phyloP scores from a whole-genome alignment of 805 yeast genomes.

The Starmerella riodocensis region DNA sequence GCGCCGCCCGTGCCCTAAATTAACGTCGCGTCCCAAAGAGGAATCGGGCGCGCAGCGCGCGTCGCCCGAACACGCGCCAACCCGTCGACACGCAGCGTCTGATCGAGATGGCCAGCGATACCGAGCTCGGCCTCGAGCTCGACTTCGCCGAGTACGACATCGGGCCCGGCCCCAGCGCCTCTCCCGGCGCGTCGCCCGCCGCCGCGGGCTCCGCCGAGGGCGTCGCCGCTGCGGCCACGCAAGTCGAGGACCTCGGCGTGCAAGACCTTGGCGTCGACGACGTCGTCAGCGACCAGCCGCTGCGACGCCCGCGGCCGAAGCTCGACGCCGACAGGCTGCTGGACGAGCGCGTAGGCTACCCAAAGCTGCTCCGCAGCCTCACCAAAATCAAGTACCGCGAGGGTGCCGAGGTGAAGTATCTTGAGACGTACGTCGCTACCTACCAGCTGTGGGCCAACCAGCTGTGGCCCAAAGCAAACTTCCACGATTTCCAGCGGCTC shows the following conservation, averaged over 20 bases:
- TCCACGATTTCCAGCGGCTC: constrained; percentile 51
- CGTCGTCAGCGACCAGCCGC: constrained; percentile 1
- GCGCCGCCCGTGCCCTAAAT: no score
- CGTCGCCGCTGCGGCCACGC: no score
- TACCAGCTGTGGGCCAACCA: constrained; percentile 69
- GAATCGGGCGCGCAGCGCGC: no score
- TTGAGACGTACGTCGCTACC: constrained; percentile 37
- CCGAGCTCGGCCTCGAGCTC: no score
- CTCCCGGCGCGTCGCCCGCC: no score
- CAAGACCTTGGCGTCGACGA: constrained; percentile 20
- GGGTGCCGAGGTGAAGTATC: constrained; percentile 38
- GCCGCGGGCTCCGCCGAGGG: no score
- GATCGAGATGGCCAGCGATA: no score
- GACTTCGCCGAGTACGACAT: no score
- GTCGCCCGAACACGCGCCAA: no score
- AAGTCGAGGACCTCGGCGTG: constrained; percentile 18
- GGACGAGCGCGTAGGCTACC: constrained; percentile 41
- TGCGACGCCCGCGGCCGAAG: constrained; percentile 17
- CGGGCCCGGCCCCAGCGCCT: no score
- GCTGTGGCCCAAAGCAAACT: constrained; percentile 66
- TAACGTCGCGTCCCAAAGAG: no score
- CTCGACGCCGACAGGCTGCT: constrained; percentile 41
- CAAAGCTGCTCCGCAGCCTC: constrained; percentile 31
- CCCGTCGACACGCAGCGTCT: no score
- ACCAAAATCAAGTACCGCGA: constrained; percentile 27